These are phyloP conservation scores for Pythium folliculosum DNA, from an alignment of 352 stramenopile species.

Conservation along the genomic window DNA sequence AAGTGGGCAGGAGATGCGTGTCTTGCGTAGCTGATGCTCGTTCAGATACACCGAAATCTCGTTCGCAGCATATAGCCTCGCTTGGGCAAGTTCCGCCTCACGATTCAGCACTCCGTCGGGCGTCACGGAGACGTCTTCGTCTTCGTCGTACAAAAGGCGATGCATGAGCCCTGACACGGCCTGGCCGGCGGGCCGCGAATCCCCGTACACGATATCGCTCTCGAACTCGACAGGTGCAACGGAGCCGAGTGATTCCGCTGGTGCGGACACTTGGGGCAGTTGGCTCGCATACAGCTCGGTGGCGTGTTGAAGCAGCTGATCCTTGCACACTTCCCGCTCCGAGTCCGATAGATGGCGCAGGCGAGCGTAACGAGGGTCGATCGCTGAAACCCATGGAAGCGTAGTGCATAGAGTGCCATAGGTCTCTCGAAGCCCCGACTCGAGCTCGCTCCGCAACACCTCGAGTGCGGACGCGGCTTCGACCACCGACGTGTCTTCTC, in stretches of 20 bases:
- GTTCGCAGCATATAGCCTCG: slow-evolving; percentile 35
- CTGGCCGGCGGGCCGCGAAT: slow-evolving; percentile 2
- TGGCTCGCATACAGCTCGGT: slow-evolving; percentile 35
- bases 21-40: slow-evolving; percentile 49
- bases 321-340: slow-evolving; percentile 34
- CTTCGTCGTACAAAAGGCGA: slow-evolving; percentile 52
- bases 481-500: not conserved
- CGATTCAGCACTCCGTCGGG: slow-evolving; percentile 32
- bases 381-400: slow-evolving; percentile 41
- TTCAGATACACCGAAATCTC: slow-evolving; percentile 44
- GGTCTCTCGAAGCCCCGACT: slow-evolving; percentile 4
- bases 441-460: slow-evolving; percentile 17
- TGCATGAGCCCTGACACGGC: slow-evolving; percentile 49
- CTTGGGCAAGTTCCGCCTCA: slow-evolving; percentile 44
- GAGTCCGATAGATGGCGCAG: slow-evolving; percentile 46
- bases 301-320: slow-evolving; percentile 20
- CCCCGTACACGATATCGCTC: slow-evolving; percentile 36
- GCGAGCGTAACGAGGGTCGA: slow-evolving; percentile 49
- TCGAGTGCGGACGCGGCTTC: slow-evolving; percentile 17
- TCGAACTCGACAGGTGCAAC: slow-evolving; percentile 34
- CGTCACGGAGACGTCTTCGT: slow-evolving; percentile 36
- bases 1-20: slow-evolving; percentile 41
- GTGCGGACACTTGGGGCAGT: slow-evolving; percentile 17
- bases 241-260: slow-evolving; percentile 23
- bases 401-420: slow-evolving; percentile 27